Evolutionary conservation across 108 stramenopile genomes (phyloP).

Genomic region (Skeletonema costatum): DNA sequence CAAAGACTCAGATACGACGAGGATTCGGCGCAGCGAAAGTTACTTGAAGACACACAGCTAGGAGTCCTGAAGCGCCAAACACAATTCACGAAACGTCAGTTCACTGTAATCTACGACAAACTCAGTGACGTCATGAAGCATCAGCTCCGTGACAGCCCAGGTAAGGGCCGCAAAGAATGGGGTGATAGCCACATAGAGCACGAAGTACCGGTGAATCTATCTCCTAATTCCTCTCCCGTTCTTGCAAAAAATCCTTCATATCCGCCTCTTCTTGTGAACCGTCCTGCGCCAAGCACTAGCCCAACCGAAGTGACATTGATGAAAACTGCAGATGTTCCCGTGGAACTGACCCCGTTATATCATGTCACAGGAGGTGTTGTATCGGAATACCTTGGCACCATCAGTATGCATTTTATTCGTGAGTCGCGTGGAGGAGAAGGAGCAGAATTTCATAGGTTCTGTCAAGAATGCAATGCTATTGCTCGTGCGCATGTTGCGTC

Average conservation of each 20-base stretch:
- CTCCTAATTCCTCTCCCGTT: constrained; percentile 11
- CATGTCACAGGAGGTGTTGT: constrained; percentile 74
- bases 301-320: constrained; percentile 24
- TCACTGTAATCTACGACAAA: constrained; percentile 48
- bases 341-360: constrained; percentile 78
- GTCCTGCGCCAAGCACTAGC: background rate
- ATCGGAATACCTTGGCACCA: constrained; percentile 76
- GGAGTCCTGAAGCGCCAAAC: constrained; percentile 36
- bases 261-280: background rate
- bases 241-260: constrained; percentile 20
- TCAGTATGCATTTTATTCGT: constrained; percentile 92
- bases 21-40: constrained; percentile 55
- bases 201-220: background rate
- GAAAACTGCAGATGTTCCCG: constrained; percentile 69
- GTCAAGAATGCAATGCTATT: constrained; percentile 91
- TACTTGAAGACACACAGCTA: constrained; percentile 58
- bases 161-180: constrained; percentile 6
- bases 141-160: constrained; percentile 20
- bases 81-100: constrained; percentile 45
- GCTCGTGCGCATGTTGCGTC: constrained; percentile 89
- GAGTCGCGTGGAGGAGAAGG: constrained; percentile 85
- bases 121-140: constrained; percentile 45
- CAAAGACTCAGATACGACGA: constrained; percentile 59
- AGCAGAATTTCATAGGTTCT: constrained; percentile 83
- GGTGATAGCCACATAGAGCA: constrained; percentile 7